Evolutionary conservation across 1,139 yeast species (phyloP).

Genomic region (Protomyces macrosporus): DNA sequence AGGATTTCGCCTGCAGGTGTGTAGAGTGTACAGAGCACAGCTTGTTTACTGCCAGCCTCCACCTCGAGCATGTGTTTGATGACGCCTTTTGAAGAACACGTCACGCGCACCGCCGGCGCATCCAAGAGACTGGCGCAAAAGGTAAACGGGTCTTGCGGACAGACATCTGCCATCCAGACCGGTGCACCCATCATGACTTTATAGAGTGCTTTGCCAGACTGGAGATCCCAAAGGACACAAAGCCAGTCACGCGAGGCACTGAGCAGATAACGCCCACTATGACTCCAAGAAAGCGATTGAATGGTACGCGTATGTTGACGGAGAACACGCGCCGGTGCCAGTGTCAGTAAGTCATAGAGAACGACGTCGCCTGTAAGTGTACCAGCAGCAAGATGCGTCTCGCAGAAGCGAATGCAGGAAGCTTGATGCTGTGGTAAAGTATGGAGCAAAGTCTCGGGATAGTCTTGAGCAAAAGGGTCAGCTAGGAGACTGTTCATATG

Average conservation of each 20-base stretch:
- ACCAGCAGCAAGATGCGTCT: slow-evolving; percentile 88
- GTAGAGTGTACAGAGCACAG: slow-evolving; percentile 40
- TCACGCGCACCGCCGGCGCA: slow-evolving; percentile 38
- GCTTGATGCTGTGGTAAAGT: slow-evolving; percentile 68
- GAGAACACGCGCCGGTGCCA: slow-evolving; percentile 51
- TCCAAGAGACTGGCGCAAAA: slow-evolving; percentile 49
- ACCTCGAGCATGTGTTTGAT: slow-evolving; percentile 36
- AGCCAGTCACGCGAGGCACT: slow-evolving; percentile 84
- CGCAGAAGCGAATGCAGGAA: slow-evolving; percentile 64
- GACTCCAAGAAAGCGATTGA: slow-evolving; percentile 72
- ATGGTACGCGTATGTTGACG: slow-evolving; percentile 68
- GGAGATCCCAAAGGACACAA: slow-evolving; percentile 74
- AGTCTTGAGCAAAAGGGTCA: slow-evolving; percentile 91
- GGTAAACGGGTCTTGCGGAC: slow-evolving; percentile 51
- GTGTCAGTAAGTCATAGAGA: slow-evolving; percentile 70
- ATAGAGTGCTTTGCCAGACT: slow-evolving; percentile 44
- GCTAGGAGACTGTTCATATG: slow-evolving; percentile 74
- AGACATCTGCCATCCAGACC: slow-evolving; percentile 62
- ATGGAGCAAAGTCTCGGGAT: slow-evolving; percentile 73
- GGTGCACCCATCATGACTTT: slow-evolving; percentile 60
- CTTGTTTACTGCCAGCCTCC: slow-evolving; percentile 32
- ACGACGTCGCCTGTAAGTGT: slow-evolving; percentile 71
- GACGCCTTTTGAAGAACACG: slow-evolving; percentile 31
- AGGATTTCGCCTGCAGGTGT: slow-evolving; percentile 52
- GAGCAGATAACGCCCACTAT: slow-evolving; percentile 63